phyloP scores from a whole-genome alignment of 345 rosid genomes.

The Kandelia obovata region DNA sequence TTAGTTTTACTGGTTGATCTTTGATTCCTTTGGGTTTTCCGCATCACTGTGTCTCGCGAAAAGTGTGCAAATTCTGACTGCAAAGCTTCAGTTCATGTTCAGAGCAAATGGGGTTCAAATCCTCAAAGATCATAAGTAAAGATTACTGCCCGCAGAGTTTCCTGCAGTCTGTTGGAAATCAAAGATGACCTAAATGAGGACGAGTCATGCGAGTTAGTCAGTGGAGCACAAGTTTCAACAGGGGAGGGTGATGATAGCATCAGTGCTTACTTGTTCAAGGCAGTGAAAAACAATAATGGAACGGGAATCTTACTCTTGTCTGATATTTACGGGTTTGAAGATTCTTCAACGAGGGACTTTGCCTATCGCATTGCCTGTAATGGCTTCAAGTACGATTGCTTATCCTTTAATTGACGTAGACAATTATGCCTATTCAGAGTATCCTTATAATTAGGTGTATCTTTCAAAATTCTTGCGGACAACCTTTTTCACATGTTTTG shows the following conservation, averaged over 20 bases:
- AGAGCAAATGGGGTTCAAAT: conserved; percentile 37
- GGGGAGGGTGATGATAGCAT: conserved; percentile 55
- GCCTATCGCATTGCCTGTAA: conserved; percentile 88
- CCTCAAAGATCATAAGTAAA: conserved; percentile 13
- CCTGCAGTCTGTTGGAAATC: conserved; percentile 33
- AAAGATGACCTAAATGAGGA: conserved; percentile 42
- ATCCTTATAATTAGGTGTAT: background rate
- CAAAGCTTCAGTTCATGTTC: conserved; percentile 49
- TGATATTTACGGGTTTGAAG: conserved; percentile 76
- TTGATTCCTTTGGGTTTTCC: no score
- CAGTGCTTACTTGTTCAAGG: conserved; percentile 61
- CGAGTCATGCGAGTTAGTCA: conserved; percentile 75
- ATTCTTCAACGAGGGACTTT: conserved; percentile 73
- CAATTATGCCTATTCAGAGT: background rate
- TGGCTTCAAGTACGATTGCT: conserved; percentile 68
- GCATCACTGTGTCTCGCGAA: background rate
- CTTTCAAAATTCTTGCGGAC: background rate
- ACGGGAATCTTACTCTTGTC: conserved; percentile 66
- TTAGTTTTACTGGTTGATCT: no score
- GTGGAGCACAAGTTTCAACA: conserved; percentile 55
- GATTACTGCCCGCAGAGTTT: conserved; percentile 14
- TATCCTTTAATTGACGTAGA: conserved; percentile 1
- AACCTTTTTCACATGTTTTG: background rate
- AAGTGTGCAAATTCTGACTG: conserved; percentile 27
- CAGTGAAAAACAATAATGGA: conserved; percentile 84